Percentiles rank a stretch among this genome's conserved stretches.
Conservation (phyloP, 2,329 filamentous ascomycete genomes). For the Fusarium multiceps region DNA sequence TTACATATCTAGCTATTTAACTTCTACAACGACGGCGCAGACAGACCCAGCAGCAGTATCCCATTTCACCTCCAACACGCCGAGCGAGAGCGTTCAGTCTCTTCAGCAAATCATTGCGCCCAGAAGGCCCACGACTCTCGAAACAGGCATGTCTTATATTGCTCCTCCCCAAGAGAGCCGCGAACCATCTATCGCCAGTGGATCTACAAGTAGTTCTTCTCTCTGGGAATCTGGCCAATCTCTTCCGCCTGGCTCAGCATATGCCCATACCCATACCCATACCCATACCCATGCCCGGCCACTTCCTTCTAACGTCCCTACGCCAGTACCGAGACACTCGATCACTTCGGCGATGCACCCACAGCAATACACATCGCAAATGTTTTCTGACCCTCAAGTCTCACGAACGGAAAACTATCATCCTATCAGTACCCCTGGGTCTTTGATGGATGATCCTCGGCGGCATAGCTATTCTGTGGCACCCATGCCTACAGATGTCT, state of each 20-base stretch:
- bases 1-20: conserved; percentile 61
- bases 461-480: conserved; percentile 43
- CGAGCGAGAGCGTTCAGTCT: conserved; percentile 46
- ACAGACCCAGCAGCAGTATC: conserved; percentile 35
- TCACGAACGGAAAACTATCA: conserved; percentile 41
- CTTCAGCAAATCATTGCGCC: conserved; percentile 55
- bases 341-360: conserved; percentile 40
- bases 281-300: conserved; percentile 34
- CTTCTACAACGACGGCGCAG: conserved; percentile 38
- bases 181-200: conserved; percentile 50
- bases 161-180: conserved; percentile 49
- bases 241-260: conserved; percentile 41
- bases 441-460: conserved; percentile 43
- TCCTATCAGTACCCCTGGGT: conserved; percentile 29
- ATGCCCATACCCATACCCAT: conserved; percentile 6
- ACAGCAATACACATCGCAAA: conserved; percentile 40
- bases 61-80: conserved; percentile 39
- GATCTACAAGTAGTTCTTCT: conserved; percentile 49
- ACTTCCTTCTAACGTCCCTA: conserved; percentile 40
- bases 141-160: conserved; percentile 44
- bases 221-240: conserved; percentile 50
- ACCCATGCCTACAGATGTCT: conserved; percentile 36
- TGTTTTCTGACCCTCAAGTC: conserved; percentile 36
- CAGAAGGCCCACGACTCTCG: conserved; percentile 49
- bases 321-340: conserved; percentile 36